phyloP scores from a whole-genome alignment of 768 basidiomycete species.

The Scleroderma bovista region DNA sequence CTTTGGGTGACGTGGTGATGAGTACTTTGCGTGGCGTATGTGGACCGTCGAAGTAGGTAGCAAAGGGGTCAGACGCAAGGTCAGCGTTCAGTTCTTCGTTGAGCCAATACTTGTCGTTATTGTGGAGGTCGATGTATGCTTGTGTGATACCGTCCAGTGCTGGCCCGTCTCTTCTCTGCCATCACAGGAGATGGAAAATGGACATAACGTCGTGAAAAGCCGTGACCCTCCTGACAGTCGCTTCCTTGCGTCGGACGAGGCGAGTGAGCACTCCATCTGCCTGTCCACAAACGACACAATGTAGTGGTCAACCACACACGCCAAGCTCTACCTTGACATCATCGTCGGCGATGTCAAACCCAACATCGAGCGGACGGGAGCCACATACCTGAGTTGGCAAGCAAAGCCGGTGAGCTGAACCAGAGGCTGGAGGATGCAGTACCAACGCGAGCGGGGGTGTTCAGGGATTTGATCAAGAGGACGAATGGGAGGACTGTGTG shows the following conservation, averaged over 20 bases:
- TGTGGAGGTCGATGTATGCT: slow-evolving; percentile 82
- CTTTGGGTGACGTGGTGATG: slow-evolving; percentile 85
- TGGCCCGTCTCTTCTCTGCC: background rate
- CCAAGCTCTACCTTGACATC: slow-evolving; percentile 92
- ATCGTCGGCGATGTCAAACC: slow-evolving; percentile 84
- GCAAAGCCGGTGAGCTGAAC: slow-evolving; percentile 88
- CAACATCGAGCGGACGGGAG: slow-evolving; percentile 84
- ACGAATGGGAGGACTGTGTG: slow-evolving; percentile 93
- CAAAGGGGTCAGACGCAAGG: slow-evolving; percentile 70
- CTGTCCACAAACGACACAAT: slow-evolving; percentile 88
- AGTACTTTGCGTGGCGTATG: slow-evolving; percentile 78
- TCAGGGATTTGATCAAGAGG: slow-evolving; percentile 78
- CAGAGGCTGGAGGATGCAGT: slow-evolving; percentile 88
- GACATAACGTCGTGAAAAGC: slow-evolving; percentile 80
- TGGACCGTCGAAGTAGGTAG: slow-evolving; percentile 74
- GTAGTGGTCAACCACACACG: slow-evolving; percentile 83
- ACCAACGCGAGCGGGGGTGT: slow-evolving; percentile 89
- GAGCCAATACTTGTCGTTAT: slow-evolving; percentile 82
- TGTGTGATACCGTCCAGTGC: background rate
- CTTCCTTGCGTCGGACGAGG: slow-evolving; percentile 96
- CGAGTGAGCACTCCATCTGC: slow-evolving; percentile 97
- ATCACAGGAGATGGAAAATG: slow-evolving; percentile 76
- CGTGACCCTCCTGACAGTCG: slow-evolving; percentile 86
- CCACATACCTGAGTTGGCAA: slow-evolving; percentile 76
- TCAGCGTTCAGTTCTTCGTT: slow-evolving; percentile 58